Conservation (phyloP, 768 basidiomycete species). For the Chalciporus chontae region DNA sequence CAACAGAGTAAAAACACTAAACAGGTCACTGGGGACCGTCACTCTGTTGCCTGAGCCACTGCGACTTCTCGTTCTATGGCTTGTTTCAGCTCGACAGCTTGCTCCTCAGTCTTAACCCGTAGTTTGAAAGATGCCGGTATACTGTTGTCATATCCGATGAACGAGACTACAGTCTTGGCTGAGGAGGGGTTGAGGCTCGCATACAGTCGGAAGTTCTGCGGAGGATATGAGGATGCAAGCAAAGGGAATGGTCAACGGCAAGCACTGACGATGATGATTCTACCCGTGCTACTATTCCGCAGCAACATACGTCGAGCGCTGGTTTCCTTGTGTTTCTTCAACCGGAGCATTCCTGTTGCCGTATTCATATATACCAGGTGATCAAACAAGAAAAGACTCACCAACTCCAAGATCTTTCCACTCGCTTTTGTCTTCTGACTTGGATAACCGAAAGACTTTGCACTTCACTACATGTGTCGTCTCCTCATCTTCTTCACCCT, state of each 20-base stretch:
- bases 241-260: not conserved
- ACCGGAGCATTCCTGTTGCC: constrained; percentile 54
- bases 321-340: constrained; percentile 72
- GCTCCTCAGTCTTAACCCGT: constrained; percentile 55
- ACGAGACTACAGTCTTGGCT: constrained; percentile 52
- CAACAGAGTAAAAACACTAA: not conserved
- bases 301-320: constrained; percentile 58
- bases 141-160: constrained; percentile 65
- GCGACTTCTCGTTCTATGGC: constrained; percentile 62
- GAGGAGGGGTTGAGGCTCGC: constrained; percentile 51
- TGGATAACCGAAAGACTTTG: constrained; percentile 61
- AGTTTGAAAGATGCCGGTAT: constrained; percentile 58
- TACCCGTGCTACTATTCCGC: constrained; percentile 72
- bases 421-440: constrained; percentile 41
- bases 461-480: constrained; percentile 55
- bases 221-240: not conserved
- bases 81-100: constrained; percentile 53
- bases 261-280: constrained; percentile 65
- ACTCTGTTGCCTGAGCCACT: constrained; percentile 33
- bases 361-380: not conserved
- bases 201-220: constrained; percentile 75
- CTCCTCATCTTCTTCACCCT: constrained; percentile 79
- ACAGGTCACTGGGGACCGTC: too few relatives aligned
- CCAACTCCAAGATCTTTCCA: constrained; percentile 73
- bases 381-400: constrained; percentile 31